phyloP scores from a whole-genome alignment of 2,329 filamentous ascomycete genomes.

The Neofusicoccum umdonicola region DNA sequence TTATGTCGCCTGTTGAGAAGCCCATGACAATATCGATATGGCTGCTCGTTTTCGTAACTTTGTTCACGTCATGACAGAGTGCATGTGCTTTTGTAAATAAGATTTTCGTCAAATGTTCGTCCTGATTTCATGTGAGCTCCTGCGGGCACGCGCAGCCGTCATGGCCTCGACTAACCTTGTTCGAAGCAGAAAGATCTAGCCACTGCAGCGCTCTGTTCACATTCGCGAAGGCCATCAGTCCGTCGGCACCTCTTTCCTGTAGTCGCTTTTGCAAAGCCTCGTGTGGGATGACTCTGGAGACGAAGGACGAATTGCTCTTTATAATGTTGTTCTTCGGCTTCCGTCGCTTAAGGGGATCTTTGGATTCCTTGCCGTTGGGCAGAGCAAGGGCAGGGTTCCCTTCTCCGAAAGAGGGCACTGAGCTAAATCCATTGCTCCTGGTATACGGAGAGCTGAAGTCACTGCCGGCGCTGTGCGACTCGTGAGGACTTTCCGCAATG shows the following conservation, averaged over 20 bases:
- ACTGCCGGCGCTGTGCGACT: conserved; percentile 45
- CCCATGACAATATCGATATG: conserved; percentile 94
- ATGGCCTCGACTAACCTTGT: conserved; percentile 52
- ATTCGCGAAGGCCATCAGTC: conserved; percentile 88
- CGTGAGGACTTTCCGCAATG: conserved; percentile 45
- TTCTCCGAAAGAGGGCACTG: conserved; percentile 74
- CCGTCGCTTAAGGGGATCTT: conserved; percentile 65
- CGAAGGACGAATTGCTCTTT: conserved; percentile 98
- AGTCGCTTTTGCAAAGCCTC: conserved; percentile 77
- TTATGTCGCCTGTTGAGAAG: conserved; percentile 93
- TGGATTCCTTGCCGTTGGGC: conserved; percentile 65
- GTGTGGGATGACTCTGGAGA: conserved; percentile 91
- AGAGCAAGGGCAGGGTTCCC: conserved; percentile 70
- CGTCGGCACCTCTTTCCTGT: conserved; percentile 73
- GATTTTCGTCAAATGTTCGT: conserved; percentile 92
- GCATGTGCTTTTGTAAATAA: conserved; percentile 96
- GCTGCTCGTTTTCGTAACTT: conserved; percentile 70
- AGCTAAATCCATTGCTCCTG: conserved; percentile 10
- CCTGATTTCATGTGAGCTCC: conserved; percentile 43
- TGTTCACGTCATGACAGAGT: conserved; percentile 89
- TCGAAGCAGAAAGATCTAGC: conserved; percentile 79
- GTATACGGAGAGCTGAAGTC: conserved; percentile 40
- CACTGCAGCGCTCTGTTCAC: conserved; percentile 95
- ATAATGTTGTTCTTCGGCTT: conserved; percentile 99
- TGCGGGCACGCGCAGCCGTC: neutral